Base-by-base conservation (phyloP, 2,329 filamentous ascomycete species). In the Fusarium sp. region DNA sequence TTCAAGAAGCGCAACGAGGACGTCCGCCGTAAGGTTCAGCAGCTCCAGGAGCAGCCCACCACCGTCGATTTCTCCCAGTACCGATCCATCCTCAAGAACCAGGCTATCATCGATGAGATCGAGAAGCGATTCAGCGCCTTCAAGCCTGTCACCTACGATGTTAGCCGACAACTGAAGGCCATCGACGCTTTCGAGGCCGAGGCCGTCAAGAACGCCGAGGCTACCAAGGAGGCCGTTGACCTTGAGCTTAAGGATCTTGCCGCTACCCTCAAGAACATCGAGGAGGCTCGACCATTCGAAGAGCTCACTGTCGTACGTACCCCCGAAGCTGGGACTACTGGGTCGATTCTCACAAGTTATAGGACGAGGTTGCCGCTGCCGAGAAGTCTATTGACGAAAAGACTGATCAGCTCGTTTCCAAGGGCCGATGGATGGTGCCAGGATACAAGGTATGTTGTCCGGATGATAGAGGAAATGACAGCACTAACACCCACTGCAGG, bases 1-100 rank as follows among this genome's bases (percentile, higher is more conserved):
- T 99, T 99, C 92, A 99, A 99, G 91, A 96, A 97, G 91, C 95
- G 96, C 87, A 98, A 98, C 89, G 96, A 99, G 83, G 95, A 98
- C 83, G 95, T 94, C 82, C 95, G 95, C 86, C 95, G 96, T 88
- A 95, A 95, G 87, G 89, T 99, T 71, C 91, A 93, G 84, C 80
- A 90, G 72, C 94, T 99, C 66, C 91, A 90, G 73, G 94, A 97
- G 85, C 91, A 93, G 83, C 87, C 95, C 75, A 94, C 94, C 80
- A 90, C 90, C 66, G 90, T 99, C 86, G 94, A 99, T 89, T 98
- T 99, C 86, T 84, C 90, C 77, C 90, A 95, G 85, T 99, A 98
- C 93, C 94, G 95, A 85, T 88, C 88, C 82, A 82, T 93, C 78
- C 91, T 99, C 79, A 98, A 98, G 91, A 99, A 99, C 93, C 91